Base-by-base conservation (phyloP, 306 rosid species). In the Vicia sativa region DNA sequence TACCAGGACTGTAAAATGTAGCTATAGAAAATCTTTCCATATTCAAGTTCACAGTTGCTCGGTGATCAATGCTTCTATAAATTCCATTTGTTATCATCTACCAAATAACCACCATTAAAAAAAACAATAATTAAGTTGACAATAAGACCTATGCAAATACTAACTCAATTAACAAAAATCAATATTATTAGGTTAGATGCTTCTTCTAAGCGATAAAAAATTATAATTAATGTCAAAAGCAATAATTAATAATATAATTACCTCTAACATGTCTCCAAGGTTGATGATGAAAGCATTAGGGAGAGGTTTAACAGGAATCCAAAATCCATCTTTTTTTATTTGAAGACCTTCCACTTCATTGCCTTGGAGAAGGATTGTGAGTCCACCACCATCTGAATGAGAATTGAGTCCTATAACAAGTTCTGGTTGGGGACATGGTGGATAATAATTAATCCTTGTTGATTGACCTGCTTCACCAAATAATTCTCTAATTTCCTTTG, bases 61-160 rank as follows among this genome's bases (percentile, higher is more conserved):
- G 65, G n/a, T 87, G 86, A 48, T 87, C 79, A 1, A 74, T 62
- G 77, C 92, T 84, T 6, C 45, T 38, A 23, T 81, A 81, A 23
- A 62, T 38, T 16, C 85, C 89, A 7, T 87, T 84, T 0, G 84
- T 87, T 9, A 84, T 53, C 7, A 83, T 79, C 88, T 86, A 70
- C 12, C 21, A 23, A 43, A 57, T 7, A 34, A 34, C 2, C 9
- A 34, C 9, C 38, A 34, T 7, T 1, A 34, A 6, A 1, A 34
- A 34, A 34, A 34, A 7, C 9, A 34, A 34, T 46, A 13, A 9
- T 49, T 49, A 49, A 18, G 7, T 49, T 19, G 28, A n/a, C n/a
- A n/a, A n/a, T n/a, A n/a, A n/a, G n/a, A n/a, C n/a, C n/a, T n/a
- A n/a, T n/a, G n/a, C 26, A 23, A 23, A 23, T 23, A 1, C 26